Conservation (phyloP, 495 filamentous ascomycete species). For the Recurvomyces mirabilis region DNA sequence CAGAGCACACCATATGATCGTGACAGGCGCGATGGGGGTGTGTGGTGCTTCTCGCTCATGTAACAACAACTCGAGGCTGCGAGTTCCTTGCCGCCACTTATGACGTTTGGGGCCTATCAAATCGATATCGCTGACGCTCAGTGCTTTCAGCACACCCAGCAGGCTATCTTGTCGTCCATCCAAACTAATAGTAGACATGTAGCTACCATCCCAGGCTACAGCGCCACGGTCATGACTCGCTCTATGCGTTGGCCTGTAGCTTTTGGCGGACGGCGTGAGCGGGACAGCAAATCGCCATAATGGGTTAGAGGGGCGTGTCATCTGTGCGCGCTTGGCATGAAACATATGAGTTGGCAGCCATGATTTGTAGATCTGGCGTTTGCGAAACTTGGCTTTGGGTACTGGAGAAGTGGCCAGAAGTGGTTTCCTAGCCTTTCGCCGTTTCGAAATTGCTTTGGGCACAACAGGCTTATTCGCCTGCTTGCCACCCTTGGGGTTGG, state of each 20-base stretch:
- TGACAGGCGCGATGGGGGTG: slow-evolving; percentile 63
- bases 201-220: slow-evolving; percentile 90
- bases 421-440: slow-evolving; percentile 58
- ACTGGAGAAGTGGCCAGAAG: slow-evolving; percentile 54
- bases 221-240: slow-evolving; percentile 56
- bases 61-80: slow-evolving; percentile 57
- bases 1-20: slow-evolving; percentile 56
- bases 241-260: slow-evolving; percentile 76
- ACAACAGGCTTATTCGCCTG: slow-evolving; percentile 11
- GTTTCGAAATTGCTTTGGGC: too few relatives aligned
- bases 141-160: slow-evolving; percentile 47
- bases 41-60: slow-evolving; percentile 43
- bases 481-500: background rate
- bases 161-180: slow-evolving; percentile 56
- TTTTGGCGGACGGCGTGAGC: slow-evolving; percentile 74
- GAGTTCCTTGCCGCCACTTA: slow-evolving; percentile 65
- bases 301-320: slow-evolving; percentile 65
- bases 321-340: slow-evolving; percentile 83
- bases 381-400: slow-evolving; percentile 61
- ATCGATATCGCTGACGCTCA: slow-evolving; percentile 45
- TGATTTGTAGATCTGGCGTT: slow-evolving; percentile 76
- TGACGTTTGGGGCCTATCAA: slow-evolving; percentile 36
- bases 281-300: slow-evolving; percentile 86
- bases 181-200: slow-evolving; percentile 75
- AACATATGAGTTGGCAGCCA: slow-evolving; percentile 94